Percentiles rank a stretch among this genome's conserved stretches.
Conservation (phyloP, 257 asterid species). For the Leonotis leonurus region DNA sequence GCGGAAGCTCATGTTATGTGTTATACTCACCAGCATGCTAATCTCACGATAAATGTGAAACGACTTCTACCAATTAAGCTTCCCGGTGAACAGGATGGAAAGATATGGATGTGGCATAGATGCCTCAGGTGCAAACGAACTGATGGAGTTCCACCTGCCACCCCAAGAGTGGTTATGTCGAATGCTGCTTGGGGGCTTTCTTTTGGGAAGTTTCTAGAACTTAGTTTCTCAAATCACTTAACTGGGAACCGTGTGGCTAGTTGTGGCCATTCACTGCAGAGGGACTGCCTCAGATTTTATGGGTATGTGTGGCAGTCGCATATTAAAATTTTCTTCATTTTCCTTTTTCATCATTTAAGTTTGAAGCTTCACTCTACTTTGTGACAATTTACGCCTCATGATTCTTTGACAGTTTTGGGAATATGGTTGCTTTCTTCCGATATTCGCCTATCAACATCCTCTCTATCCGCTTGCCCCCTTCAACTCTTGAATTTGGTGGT, state of each 20-base stretch:
- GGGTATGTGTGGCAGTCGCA: too few species aligned
- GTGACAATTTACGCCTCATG: not conserved
- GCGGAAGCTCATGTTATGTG: slow-evolving; percentile 81
- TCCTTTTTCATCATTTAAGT: not conserved
- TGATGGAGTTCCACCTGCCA: slow-evolving; percentile 84
- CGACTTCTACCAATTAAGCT: slow-evolving; percentile 52
- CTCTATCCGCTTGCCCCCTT: slow-evolving; percentile 75
- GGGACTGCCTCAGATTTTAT: slow-evolving; percentile 93
- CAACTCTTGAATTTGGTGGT: slow-evolving; percentile 62
- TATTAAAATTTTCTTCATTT: too few species aligned
- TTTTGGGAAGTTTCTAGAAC: slow-evolving; percentile 94
- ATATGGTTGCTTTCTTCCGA: slow-evolving; percentile 82
- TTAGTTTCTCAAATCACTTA: slow-evolving; percentile 86
- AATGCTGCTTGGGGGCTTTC: slow-evolving; percentile 99
- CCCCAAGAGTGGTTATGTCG: slow-evolving; percentile 76
- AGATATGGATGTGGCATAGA: slow-evolving; percentile 99
- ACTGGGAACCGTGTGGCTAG: slow-evolving; percentile 90
- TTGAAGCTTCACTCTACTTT: not conserved
- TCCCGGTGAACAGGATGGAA: slow-evolving; percentile 82
- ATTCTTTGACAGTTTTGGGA: slow-evolving; percentile 70
- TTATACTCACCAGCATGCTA: slow-evolving; percentile 83
- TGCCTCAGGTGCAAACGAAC: slow-evolving; percentile 66
- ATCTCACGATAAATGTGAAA: slow-evolving; percentile 72
- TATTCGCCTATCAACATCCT: slow-evolving; percentile 79
- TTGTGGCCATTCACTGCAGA: slow-evolving; percentile 95